A percentile compares a stretch with the other conserved stretches of the same genome.
phyloP scores from a whole-genome alignment of 139 green algal species.

The Asterochloris sp. region DNA sequence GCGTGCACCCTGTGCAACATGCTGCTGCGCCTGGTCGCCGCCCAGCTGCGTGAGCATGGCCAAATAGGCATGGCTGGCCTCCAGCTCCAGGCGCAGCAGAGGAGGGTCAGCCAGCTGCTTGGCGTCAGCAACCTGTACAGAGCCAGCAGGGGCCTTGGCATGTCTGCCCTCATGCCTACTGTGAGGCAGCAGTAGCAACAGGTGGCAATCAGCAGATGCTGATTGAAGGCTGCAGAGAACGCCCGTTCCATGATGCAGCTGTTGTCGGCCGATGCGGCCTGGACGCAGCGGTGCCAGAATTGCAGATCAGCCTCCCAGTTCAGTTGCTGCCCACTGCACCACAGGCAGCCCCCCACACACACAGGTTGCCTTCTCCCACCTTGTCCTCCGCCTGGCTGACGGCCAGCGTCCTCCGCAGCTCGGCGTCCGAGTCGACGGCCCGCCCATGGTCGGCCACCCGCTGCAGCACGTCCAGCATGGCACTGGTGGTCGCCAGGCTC shows the following conservation, averaged over 20 bases:
- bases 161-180: neutral
- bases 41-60: conserved; percentile 65
- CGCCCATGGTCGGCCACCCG: conserved; percentile 58
- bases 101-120: conserved; percentile 81
- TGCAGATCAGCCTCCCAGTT: too few species aligned
- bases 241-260: too few species aligned
- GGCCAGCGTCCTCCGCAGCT: conserved; percentile 57
- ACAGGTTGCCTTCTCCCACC: conserved; percentile 18
- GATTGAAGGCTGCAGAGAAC: too few species aligned
- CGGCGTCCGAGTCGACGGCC: conserved; percentile 63
- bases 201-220: too few species aligned
- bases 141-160: neutral
- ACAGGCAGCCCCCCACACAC: too few species aligned
- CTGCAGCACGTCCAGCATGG: conserved; percentile 68
- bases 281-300: too few species aligned
- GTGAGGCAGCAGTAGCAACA: neutral
- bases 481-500: conserved; percentile 27
- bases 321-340: too few species aligned
- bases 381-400: conserved; percentile 60
- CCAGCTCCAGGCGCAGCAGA: conserved; percentile 87
- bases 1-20: neutral
- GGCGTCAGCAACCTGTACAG: conserved; percentile 30
- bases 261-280: too few species aligned
- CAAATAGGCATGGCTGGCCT: conserved; percentile 83
- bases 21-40: neutral